These are phyloP conservation scores for Capillidium heterosporum DNA, from an alignment of 371 early-diverging fungal genomes.

Conservation along the genomic window DNA sequence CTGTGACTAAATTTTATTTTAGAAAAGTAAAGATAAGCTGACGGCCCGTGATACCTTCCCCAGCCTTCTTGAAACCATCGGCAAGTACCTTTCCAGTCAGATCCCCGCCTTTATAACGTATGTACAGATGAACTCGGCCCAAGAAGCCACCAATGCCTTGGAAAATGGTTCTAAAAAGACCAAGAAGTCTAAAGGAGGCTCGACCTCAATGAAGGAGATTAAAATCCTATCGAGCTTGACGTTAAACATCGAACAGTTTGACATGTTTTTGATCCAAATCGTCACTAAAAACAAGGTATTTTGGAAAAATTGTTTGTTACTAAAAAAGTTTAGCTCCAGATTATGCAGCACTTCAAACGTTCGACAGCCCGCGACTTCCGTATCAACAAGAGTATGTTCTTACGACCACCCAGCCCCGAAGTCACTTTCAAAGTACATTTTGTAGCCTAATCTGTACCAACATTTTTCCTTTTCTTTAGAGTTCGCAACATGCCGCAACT, in stretches of 20 bases:
- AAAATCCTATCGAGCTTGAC: constrained; percentile 2
- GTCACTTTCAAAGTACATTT: background rate
- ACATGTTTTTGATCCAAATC: background rate
- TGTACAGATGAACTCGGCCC: background rate
- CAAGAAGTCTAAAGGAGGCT: background rate
- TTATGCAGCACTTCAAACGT: constrained; percentile 1
- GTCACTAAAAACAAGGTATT: background rate
- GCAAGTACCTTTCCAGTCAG: background rate
- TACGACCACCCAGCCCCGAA: background rate
- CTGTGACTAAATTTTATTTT: background rate
- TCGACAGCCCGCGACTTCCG: background rate
- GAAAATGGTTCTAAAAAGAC: background rate
- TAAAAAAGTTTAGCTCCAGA: background rate
- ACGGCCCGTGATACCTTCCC: background rate
- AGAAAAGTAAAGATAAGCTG: background rate
- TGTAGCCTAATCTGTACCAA: too few species aligned
- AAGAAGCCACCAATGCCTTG: background rate
- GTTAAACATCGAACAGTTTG: constrained; percentile 5
- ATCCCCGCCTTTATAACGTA: background rate
- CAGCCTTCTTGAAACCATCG: background rate
- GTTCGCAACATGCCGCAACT: too few species aligned
- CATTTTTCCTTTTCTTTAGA: too few species aligned
- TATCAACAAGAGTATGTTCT: background rate
- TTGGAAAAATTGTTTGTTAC: background rate
- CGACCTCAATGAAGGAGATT: background rate